Evolutionary conservation across 108 stramenopile species (phyloP).

Genomic region (Asterionellopsis glacialis): DNA sequence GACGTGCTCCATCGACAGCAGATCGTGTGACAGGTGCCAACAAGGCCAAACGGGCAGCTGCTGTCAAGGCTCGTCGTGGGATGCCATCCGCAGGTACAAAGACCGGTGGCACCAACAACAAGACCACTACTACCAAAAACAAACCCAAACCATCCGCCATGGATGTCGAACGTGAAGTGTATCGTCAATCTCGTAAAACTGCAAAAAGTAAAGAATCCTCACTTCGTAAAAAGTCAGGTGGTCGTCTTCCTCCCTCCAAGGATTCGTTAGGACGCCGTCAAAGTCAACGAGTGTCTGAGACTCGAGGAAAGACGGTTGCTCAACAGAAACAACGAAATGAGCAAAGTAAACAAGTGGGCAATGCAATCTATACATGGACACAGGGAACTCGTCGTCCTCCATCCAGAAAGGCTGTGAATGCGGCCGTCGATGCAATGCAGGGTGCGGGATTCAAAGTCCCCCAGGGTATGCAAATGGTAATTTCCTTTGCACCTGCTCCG

Average conservation of each 20-base stretch:
- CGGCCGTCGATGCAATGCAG: slow-evolving; percentile 71
- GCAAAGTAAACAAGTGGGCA: not conserved
- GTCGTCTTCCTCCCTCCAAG: not conserved
- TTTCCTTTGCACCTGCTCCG: slow-evolving; percentile 58
- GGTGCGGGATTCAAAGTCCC: slow-evolving; percentile 60
- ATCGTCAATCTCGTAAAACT: slow-evolving; percentile 35
- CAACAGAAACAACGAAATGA: slow-evolving; percentile 3
- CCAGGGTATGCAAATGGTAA: slow-evolving; percentile 70
- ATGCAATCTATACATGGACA: slow-evolving; percentile 5
- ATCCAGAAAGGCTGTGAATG: slow-evolving; percentile 53
- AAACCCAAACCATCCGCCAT: slow-evolving; percentile 38
- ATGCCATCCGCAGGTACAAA: not conserved
- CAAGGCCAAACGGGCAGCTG: slow-evolving; percentile 67
- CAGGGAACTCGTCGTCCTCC: slow-evolving; percentile 18
- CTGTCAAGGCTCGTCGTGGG: slow-evolving; percentile 47
- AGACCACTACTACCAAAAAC: too few species aligned
- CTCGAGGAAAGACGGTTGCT: not conserved
- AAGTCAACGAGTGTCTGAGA: not conserved
- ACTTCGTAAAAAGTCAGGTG: slow-evolving; percentile 13
- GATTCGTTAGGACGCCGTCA: not conserved
- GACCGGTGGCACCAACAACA: not conserved
- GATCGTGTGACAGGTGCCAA: slow-evolving; percentile 57
- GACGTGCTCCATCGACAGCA: slow-evolving; percentile 25
- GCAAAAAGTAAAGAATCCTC: slow-evolving; percentile 14
- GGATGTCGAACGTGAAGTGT: slow-evolving; percentile 66